phyloP scores from a whole-genome alignment of 1,284 basidiomycete species.

The Tilletiaria anomala region DNA sequence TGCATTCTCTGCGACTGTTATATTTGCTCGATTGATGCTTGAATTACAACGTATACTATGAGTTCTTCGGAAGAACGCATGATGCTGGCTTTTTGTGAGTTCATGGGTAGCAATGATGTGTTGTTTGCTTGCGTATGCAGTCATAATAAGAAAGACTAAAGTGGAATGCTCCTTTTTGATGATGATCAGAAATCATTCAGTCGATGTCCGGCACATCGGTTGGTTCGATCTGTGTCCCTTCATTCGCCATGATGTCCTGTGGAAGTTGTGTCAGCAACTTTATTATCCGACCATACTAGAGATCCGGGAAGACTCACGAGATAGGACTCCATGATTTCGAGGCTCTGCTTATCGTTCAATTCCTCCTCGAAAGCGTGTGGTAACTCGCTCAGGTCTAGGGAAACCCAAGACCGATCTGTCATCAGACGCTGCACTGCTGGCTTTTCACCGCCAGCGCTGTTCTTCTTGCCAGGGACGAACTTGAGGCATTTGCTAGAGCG shows the following conservation, averaged over 20 bases:
- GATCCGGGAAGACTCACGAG: too few species aligned
- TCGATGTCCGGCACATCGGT: not conserved
- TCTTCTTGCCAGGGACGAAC: conserved; percentile 20
- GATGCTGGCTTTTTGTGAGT: too few species aligned
- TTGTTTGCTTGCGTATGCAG: too few species aligned
- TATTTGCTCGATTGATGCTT: not conserved
- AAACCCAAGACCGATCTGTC: conserved; percentile 13
- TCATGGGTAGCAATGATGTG: too few species aligned
- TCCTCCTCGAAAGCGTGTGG: conserved; percentile 11
- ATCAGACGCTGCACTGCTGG: conserved; percentile 14
- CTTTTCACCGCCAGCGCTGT: conserved; percentile 18
- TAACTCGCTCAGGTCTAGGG: conserved; percentile 10
- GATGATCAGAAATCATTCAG: not conserved
- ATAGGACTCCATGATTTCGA: too few species aligned
- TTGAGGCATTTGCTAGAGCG: conserved; percentile 10
- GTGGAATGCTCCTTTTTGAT: too few species aligned
- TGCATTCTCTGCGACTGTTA: not conserved
- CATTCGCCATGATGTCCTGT: too few species aligned
- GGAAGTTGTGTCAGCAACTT: too few species aligned
- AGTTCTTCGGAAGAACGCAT: too few species aligned
- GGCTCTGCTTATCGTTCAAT: too few species aligned
- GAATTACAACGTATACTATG: not conserved
- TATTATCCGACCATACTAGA: too few species aligned
- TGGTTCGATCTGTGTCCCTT: not conserved
- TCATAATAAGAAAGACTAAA: too few species aligned